These are phyloP conservation scores for Starmerella tilneyi DNA, from an alignment of 805 yeast species.

Conservation along the genomic window DNA sequence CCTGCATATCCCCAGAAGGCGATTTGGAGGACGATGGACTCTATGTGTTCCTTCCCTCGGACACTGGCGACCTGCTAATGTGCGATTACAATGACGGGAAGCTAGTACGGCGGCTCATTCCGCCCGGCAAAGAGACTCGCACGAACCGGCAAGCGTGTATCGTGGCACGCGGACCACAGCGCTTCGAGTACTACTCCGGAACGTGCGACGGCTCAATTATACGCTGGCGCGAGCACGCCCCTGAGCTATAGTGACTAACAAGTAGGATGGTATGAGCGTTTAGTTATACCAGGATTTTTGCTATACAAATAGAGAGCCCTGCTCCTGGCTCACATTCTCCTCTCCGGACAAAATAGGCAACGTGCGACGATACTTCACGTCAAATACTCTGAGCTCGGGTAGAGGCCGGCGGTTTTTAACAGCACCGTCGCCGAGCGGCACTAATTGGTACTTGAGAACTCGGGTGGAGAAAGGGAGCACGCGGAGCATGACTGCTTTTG, in stretches of 20 bases:
- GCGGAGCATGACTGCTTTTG: slow-evolving; percentile 32
- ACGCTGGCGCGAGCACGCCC: slow-evolving; percentile 36
- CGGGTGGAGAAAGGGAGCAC: slow-evolving; percentile 54
- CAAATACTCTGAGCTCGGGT: slow-evolving; percentile 58
- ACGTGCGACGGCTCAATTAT: slow-evolving; percentile 57
- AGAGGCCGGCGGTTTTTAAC: slow-evolving; percentile 31
- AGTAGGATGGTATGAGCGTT: too few relatives aligned
- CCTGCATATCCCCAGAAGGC: slow-evolving; percentile 41
- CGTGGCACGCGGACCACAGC: slow-evolving; percentile 38
- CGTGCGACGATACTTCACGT: slow-evolving; percentile 54
- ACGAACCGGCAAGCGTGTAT: slow-evolving; percentile 42
- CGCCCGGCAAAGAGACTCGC: slow-evolving; percentile 24
- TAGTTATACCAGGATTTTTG: not conserved
- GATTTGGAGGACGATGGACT: slow-evolving; percentile 36
- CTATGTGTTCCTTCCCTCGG: slow-evolving; percentile 58
- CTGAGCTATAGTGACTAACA: not conserved
- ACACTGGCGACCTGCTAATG: slow-evolving; percentile 58
- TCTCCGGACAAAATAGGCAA: slow-evolving; percentile 42
- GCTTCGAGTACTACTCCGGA: slow-evolving; percentile 46
- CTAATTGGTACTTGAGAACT: slow-evolving; percentile 26
- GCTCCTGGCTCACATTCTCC: slow-evolving; percentile 12
- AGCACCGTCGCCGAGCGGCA: slow-evolving; percentile 26
- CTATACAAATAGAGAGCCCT: slow-evolving; percentile 20
- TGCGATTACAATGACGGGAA: slow-evolving; percentile 53
- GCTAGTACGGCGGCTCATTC: slow-evolving; percentile 45